Evolutionary conservation across 2,329 filamentous ascomycete genomes (phyloP), one percentile per base, ranked within the genome.

Genomic region (Teratosphaeria pseudoeucalypti): DNA sequence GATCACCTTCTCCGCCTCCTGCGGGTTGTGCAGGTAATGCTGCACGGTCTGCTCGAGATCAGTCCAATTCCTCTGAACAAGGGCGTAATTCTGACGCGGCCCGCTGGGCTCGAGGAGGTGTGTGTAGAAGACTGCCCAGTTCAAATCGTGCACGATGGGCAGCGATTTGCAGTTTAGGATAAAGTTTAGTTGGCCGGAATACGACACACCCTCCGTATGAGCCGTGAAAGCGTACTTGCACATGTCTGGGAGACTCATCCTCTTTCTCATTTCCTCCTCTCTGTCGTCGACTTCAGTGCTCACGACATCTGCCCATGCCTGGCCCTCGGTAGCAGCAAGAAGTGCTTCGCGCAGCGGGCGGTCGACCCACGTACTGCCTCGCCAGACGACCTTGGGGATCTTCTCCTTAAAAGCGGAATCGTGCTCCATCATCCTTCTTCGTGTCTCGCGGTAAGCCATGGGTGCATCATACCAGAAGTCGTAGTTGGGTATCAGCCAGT

Each of bases 401-500:
- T 81, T 81, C 19, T 63, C 62, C 76, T 74, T 60, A 59, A 67
- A 39, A 2, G 43, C 19, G 16, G 27, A 10, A 34, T 57, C 56
- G 26, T 68, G 34, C 64, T 63, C 32, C 66, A 63, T 27, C 65
- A 34, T 27, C 49, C 64, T 64, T 7, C 66, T 65, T 37, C 66
- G 62, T 9, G 61, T 65, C 27, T 70, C 67, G 29, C 61, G 62
- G 47, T 65, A 71, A 2, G 65, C 63, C 1, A 67, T 65, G 7
- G 64, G 64, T 27, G 64, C 78, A 74, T 78, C 81, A 9, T 75
- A 73, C 77, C 78, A 82, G 70, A 79, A 81, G 34, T 78, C 79
- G 63, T 81, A 82, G 63, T 81, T 79, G 0, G 79, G 79, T 69
- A 81, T 80, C 26, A 81, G 69, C 79, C 79, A 81, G 47, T 68